Conservation (phyloP, 176 grass and related monocot genomes). For the Zizania latifolia region DNA sequence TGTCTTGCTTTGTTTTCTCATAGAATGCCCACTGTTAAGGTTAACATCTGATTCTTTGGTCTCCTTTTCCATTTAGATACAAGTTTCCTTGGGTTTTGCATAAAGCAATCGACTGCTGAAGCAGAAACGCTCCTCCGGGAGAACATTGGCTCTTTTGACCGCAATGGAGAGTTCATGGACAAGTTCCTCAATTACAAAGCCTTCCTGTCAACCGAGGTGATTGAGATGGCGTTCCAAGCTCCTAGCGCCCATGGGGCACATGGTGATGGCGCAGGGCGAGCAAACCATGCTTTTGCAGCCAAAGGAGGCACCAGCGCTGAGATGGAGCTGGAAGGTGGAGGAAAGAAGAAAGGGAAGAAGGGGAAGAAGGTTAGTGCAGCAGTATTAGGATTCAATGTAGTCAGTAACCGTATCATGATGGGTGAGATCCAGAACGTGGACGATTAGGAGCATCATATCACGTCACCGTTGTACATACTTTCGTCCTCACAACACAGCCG, state of each 20-base stretch:
- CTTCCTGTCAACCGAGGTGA: conserved; percentile 73
- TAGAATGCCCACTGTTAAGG: background rate
- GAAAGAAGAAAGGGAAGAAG: conserved; percentile 95
- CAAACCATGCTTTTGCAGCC: conserved; percentile 21
- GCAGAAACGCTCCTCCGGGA: conserved; percentile 68
- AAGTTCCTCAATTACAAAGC: conserved; percentile 91
- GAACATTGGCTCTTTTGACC: conserved; percentile 74
- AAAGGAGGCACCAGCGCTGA: conserved; percentile 30
- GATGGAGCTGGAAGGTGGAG: conserved; percentile 39
- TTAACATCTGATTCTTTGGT: conserved; percentile 1
- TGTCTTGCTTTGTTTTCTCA: background rate
- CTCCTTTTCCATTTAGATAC: conserved; percentile 48
- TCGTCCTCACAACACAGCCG: conserved; percentile 30
- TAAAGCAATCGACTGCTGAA: conserved; percentile 68
- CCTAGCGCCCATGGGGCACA: background rate
- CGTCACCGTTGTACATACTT: conserved; percentile 69
- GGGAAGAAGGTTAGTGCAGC: conserved; percentile 81
- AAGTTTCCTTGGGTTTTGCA: conserved; percentile 92
- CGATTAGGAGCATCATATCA: conserved; percentile 41
- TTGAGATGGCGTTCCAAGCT: conserved; percentile 71
- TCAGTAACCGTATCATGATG: conserved; percentile 99
- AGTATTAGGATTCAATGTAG: conserved; percentile 87
- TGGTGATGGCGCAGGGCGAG: conserved; percentile 4
- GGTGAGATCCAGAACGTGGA: conserved; percentile 90
- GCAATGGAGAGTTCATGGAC: conserved; percentile 73